Percentiles rank a stretch among this genome's conserved stretches.
Evolutionary conservation across 192 early-diverging fungal species (phyloP).

Genomic region (Neocallimastix lanati): DNA sequence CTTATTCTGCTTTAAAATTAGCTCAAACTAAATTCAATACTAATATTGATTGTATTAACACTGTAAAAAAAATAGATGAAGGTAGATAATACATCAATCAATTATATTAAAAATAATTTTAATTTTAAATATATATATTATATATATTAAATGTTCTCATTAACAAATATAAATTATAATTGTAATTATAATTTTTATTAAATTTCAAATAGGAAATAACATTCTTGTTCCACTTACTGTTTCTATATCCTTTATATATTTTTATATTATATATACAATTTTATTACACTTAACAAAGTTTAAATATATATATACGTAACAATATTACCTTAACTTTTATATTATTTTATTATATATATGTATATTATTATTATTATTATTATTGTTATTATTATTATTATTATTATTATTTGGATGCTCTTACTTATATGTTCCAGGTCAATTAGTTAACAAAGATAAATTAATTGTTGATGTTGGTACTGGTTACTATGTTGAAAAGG

Average conservation of each 20-base stretch:
- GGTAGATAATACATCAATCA: slow-evolving; percentile 6
- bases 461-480: slow-evolving; percentile 93
- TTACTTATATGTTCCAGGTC: slow-evolving; percentile 77
- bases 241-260: slow-evolving; percentile 44
- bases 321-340: background rate
- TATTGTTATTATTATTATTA: background rate
- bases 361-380: no score
- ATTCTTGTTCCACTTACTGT: slow-evolving; percentile 63
- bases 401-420: slow-evolving; percentile 1
- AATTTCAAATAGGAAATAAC: slow-evolving; percentile 18
- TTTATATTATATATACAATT: no score
- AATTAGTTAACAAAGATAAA: slow-evolving; percentile 55
- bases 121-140: no score
- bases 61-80: slow-evolving; percentile 27
- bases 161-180: no score
- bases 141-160: no score
- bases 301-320: no score
- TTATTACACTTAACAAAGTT: no score
- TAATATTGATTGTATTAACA: slow-evolving; percentile 53
- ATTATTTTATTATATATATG: no score
- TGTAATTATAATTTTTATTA: no score
- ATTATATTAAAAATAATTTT: no score
- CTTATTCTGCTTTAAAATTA: slow-evolving; percentile 70
- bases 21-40: slow-evolving; percentile 73
- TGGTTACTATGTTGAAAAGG: slow-evolving; percentile 90